These are phyloP conservation scores for Triadica sebifera DNA, from an alignment of 345 rosid genomes.

Conservation along the genomic window DNA sequence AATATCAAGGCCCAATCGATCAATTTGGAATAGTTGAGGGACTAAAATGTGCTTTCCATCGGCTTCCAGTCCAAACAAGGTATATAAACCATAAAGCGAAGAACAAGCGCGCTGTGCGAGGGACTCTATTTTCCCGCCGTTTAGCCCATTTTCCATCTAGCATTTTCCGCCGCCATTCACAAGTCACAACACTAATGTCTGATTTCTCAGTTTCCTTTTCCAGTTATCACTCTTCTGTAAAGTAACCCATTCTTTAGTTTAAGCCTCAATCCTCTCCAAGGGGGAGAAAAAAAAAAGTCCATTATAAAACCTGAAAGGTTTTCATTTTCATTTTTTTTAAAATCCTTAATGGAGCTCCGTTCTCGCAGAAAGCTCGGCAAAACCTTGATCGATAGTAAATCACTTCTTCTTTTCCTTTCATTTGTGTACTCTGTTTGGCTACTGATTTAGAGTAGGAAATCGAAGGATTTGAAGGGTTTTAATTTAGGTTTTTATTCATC, in stretches of 20 bases:
- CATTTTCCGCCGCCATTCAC: not conserved
- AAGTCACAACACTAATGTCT: not conserved
- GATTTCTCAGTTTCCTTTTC: not conserved
- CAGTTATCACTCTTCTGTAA: not conserved
- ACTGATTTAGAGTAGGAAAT: not conserved
- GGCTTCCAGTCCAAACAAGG: too few relatives aligned
- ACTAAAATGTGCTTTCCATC: not conserved
- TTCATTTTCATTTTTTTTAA: not conserved
- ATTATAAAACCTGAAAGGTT: not conserved
- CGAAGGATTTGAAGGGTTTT: not conserved
- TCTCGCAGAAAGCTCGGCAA: constrained; percentile 12
- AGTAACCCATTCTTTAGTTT: not conserved
- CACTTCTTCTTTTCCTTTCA: not conserved
- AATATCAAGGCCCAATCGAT: not conserved
- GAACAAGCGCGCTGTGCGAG: not conserved
- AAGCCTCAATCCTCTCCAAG: not conserved
- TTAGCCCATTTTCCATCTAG: not conserved
- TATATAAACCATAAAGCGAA: not conserved
- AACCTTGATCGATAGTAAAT: not conserved
- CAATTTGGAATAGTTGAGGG: not conserved
- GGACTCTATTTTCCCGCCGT: constrained; percentile 10
- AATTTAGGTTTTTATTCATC: not conserved
- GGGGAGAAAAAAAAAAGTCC: too few relatives aligned
- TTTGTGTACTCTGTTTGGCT: not conserved
- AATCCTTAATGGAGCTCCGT: constrained; percentile 21